A percentile compares a stretch with the other conserved stretches of the same genome.
Conservation (phyloP, 257 asterid genomes). For the Voacanga thouarsii region DNA sequence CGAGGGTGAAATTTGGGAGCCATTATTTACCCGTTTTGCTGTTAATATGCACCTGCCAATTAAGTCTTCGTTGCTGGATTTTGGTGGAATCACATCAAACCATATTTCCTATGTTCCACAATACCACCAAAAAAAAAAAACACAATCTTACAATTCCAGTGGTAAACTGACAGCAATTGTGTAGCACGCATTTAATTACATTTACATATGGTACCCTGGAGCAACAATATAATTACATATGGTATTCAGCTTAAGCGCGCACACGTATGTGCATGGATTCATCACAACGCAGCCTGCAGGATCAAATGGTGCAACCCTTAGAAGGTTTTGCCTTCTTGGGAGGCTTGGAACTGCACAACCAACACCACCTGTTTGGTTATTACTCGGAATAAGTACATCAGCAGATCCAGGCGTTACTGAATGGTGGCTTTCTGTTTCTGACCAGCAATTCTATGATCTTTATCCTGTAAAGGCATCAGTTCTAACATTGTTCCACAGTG, state of each 20-base stretch:
- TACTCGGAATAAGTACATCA: background rate
- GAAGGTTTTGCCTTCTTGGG: background rate
- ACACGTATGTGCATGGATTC: background rate
- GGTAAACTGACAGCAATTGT: background rate
- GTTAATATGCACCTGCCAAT: too few relatives aligned
- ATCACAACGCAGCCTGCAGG: background rate
- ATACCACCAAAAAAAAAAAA: background rate
- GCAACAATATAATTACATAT: background rate
- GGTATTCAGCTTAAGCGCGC: background rate
- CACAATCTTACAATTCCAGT: background rate
- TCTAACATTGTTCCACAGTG: constrained; percentile 21
- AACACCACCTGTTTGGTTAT: too few relatives aligned
- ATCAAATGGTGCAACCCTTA: background rate
- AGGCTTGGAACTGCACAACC: background rate
- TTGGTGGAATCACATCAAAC: background rate
- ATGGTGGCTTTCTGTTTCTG: background rate
- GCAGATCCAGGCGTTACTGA: too few relatives aligned
- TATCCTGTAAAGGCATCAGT: background rate
- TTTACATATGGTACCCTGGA: background rate
- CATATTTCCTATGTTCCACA: background rate
- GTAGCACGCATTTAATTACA: background rate
- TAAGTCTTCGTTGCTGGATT: background rate
- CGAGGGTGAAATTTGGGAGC: too few relatives aligned
- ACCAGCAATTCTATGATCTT: background rate
- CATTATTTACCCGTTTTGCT: too few relatives aligned